These are phyloP conservation scores for Orbilia blumenaviensis DNA, from an alignment of 2,329 filamentous ascomycete genomes.

Conservation along the genomic window DNA sequence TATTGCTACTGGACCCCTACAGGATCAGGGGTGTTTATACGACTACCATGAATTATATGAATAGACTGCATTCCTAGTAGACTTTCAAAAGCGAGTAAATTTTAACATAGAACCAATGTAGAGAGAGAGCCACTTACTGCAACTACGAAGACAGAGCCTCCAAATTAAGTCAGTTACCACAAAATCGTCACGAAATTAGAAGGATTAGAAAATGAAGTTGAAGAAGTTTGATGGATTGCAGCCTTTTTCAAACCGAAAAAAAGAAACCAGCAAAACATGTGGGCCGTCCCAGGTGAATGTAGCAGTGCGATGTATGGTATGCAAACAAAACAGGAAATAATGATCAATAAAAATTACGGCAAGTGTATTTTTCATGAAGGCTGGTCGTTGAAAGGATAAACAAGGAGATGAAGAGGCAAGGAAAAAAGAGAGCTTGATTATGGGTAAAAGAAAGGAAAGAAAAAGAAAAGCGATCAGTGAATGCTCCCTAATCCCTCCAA, in stretches of 20 bases:
- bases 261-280: background rate
- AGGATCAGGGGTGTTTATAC: background rate
- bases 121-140: no score
- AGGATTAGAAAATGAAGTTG: no score
- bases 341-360: background rate
- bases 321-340: background rate
- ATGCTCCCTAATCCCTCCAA: background rate
- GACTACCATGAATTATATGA: background rate
- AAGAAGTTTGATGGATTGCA: background rate
- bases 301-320: background rate
- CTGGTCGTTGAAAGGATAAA: no score
- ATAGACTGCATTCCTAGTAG: no score
- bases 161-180: no score
- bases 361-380: no score
- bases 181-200: no score
- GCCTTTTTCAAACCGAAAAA: background rate
- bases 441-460: background rate
- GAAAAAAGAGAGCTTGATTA: background rate
- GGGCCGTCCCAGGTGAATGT: background rate
- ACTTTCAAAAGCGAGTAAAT: no score
- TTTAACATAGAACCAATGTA: no score
- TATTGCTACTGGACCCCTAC: background rate
- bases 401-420: no score
- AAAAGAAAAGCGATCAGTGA: background rate
- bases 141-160: no score